phyloP scores from a whole-genome alignment of 192 early-diverging fungal genomes.

The Kickxella alabastrina region DNA sequence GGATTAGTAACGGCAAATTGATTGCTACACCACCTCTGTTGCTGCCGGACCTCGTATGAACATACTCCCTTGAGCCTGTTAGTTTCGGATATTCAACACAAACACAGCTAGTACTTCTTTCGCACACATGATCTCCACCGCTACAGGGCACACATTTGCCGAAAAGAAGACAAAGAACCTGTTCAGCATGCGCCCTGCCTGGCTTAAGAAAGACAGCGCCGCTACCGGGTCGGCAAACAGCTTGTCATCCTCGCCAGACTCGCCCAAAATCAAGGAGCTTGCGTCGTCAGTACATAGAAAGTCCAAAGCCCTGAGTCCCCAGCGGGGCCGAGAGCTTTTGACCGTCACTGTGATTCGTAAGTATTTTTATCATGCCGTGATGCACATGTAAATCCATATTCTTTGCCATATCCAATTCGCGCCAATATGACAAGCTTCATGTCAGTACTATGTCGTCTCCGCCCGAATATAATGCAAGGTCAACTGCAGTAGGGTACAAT shows the following conservation, averaged over 20 bases:
- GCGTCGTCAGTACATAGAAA: slow-evolving; percentile 20
- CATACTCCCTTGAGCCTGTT: not conserved
- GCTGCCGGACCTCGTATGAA: not conserved
- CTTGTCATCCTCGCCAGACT: slow-evolving; percentile 22
- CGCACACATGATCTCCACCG: slow-evolving; percentile 30
- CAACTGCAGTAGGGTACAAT: slow-evolving; percentile 21
- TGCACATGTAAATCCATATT: slow-evolving; percentile 1
- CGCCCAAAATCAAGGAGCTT: slow-evolving; percentile 38
- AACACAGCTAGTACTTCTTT: not conserved
- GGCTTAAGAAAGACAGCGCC: slow-evolving; percentile 35
- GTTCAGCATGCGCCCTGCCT: slow-evolving; percentile 43
- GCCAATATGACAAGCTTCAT: not conserved
- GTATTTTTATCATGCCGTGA: slow-evolving; percentile 12
- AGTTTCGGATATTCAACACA: not conserved
- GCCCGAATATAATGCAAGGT: no score
- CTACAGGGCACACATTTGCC: slow-evolving; percentile 36
- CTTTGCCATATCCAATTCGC: no score
- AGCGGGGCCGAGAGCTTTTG: slow-evolving; percentile 43
- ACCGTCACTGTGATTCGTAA: slow-evolving; percentile 49
- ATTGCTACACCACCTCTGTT: not conserved
- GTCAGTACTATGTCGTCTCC: no score
- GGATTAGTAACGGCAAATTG: not conserved
- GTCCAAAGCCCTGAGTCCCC: slow-evolving; percentile 39
- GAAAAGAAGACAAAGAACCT: slow-evolving; percentile 46
- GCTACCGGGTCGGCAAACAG: slow-evolving; percentile 10